These are phyloP conservation scores for Pseudogymnoascus sp. DNA, from an alignment of 2,329 filamentous ascomycete genomes.

Conservation along the genomic window DNA sequence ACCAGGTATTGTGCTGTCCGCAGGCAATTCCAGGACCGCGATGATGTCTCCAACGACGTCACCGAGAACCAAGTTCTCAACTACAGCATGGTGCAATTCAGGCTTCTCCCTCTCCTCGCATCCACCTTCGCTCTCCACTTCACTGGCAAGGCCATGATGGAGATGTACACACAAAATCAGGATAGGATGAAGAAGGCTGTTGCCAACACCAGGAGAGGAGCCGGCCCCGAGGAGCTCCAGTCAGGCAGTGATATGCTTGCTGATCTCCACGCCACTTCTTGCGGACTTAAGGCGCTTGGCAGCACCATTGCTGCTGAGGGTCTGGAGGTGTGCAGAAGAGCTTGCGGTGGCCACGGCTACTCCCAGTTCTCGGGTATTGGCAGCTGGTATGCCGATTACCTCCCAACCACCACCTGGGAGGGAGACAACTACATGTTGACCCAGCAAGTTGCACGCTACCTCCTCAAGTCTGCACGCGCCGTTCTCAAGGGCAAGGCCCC, in stretches of 20 bases:
- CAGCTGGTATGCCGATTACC: slow-evolving; percentile 65
- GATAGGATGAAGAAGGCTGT: slow-evolving; percentile 47
- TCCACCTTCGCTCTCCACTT: slow-evolving; percentile 73
- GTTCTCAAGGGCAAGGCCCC: slow-evolving; percentile 57
- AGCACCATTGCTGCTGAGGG: slow-evolving; percentile 67
- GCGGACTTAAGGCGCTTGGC: slow-evolving; percentile 64
- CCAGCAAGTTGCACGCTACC: slow-evolving; percentile 67
- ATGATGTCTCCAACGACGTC: slow-evolving; percentile 46
- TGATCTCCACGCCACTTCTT: slow-evolving; percentile 68
- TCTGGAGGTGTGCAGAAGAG: slow-evolving; percentile 64
- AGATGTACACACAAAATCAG: slow-evolving; percentile 63
- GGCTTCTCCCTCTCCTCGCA: slow-evolving; percentile 62
- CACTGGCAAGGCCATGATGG: slow-evolving; percentile 69
- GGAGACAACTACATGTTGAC: slow-evolving; percentile 79
- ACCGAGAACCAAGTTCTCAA: slow-evolving; percentile 69
- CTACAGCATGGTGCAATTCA: slow-evolving; percentile 73
- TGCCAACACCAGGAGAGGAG: slow-evolving; percentile 39
- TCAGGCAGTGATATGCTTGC: slow-evolving; percentile 60
- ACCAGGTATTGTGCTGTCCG: slow-evolving; percentile 65
- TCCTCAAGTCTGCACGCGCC: slow-evolving; percentile 65
- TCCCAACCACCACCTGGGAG: slow-evolving; percentile 60
- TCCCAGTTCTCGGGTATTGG: slow-evolving; percentile 69
- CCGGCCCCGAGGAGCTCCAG: slow-evolving; percentile 59
- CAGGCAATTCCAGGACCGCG: slow-evolving; percentile 70
- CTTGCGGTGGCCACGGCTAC: slow-evolving; percentile 72